Conservation (phyloP, 768 basidiomycete species). For the Pholiota conissans region DNA sequence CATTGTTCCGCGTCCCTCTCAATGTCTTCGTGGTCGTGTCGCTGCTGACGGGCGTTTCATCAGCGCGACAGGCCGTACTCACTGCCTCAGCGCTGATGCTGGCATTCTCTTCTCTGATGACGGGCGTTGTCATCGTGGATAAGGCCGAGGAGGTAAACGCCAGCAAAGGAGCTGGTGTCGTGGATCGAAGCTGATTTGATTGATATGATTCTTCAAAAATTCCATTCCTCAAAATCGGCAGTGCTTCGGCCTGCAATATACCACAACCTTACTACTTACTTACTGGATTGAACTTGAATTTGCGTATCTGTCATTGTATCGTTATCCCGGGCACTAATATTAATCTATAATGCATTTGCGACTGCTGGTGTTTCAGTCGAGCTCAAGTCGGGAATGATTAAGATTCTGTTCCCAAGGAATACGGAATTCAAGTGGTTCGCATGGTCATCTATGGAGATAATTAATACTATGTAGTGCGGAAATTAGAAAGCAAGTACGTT, state of each 20-base stretch:
- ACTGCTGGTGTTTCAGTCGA: not conserved
- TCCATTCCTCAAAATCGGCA: too few species aligned
- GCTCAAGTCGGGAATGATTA: not conserved
- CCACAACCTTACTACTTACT: not conserved
- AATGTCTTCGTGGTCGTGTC: conserved; percentile 74
- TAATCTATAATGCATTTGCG: not conserved
- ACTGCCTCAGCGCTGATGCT: conserved; percentile 58
- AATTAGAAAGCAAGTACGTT: not conserved
- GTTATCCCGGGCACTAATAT: not conserved
- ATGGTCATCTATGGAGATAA: not conserved
- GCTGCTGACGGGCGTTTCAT: conserved; percentile 66
- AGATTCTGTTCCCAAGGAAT: too few species aligned
- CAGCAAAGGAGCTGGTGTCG: not conserved
- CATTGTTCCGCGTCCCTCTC: conserved; percentile 73
- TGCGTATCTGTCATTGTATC: not conserved
- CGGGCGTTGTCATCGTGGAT: conserved; percentile 45
- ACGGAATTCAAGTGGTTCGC: too few species aligned
- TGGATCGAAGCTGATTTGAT: not conserved
- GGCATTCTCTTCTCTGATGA: conserved; percentile 58
- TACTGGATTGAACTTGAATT: not conserved
- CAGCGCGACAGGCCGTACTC: conserved; percentile 61
- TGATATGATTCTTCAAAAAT: too few species aligned
- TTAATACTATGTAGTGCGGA: not conserved
- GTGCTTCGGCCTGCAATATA: not conserved
- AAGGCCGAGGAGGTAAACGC: conserved; percentile 22